These are phyloP conservation scores for Vanderwaltozyma tropicalis DNA, from an alignment of 805 yeast genomes.

Conservation along the genomic window DNA sequence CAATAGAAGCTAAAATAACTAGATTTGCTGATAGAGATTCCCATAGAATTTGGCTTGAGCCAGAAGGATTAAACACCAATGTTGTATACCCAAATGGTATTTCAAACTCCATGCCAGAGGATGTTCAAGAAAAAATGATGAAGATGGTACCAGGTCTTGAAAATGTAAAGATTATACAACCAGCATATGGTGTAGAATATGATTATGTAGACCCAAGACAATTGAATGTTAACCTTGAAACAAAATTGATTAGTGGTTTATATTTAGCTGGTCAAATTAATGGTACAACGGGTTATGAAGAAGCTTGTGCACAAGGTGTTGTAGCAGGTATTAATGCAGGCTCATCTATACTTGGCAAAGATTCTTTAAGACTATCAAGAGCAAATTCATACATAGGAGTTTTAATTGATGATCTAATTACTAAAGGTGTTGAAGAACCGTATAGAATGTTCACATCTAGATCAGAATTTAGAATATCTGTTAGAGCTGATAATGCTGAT, in stretches of 20 bases:
- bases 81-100: constrained; percentile 95
- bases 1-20: constrained; percentile 80
- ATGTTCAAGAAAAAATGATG: constrained; percentile 69
- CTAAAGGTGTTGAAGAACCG: constrained; percentile 95
- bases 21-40: constrained; percentile 65
- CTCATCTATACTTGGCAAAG: constrained; percentile 30
- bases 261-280: constrained; percentile 94
- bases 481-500: constrained; percentile 93
- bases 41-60: constrained; percentile 91
- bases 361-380: constrained; percentile 49
- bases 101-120: constrained; percentile 92
- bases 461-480: constrained; percentile 83
- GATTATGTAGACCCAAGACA: constrained; percentile 94
- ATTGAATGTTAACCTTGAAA: constrained; percentile 64
- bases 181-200: constrained; percentile 98
- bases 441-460: constrained; percentile 97
- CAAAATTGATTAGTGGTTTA: constrained; percentile 67
- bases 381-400: constrained; percentile 90
- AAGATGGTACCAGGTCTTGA: constrained; percentile 80
- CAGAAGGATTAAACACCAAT: constrained; percentile 83
- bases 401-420: constrained; percentile 82
- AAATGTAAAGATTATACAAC: constrained; percentile 78
- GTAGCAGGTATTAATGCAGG: constrained; percentile 96
- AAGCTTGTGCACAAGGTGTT: constrained; percentile 95
- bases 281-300: constrained; percentile 98